Evolutionary conservation across 1,284 basidiomycete genomes (phyloP).

Genomic region (Ganoderma sinense): DNA sequence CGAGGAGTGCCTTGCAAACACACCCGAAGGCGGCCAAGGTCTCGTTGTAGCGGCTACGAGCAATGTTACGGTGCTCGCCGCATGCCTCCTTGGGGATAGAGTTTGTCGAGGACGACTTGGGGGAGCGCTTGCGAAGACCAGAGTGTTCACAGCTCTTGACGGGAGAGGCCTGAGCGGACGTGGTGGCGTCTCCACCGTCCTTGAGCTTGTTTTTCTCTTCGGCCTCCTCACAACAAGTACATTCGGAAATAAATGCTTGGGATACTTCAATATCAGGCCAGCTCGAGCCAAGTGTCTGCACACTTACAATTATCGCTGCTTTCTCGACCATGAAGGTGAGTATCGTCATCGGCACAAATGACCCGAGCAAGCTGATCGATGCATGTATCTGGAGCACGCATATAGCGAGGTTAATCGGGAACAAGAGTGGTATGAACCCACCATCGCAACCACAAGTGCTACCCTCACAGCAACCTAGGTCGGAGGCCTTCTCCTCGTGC

Average conservation of each 20-base stretch:
- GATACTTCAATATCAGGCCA: background rate
- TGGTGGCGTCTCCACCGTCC: background rate
- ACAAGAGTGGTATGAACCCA: constrained; percentile 5
- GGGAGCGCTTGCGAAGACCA: constrained; percentile 35
- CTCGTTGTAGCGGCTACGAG: constrained; percentile 38
- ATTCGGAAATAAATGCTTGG: constrained; percentile 11
- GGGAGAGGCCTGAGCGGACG: background rate
- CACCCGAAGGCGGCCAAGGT: constrained; percentile 42
- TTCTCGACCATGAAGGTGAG: constrained; percentile 33
- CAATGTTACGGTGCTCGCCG: constrained; percentile 38
- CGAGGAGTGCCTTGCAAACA: constrained; percentile 39
- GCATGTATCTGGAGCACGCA: constrained; percentile 33
- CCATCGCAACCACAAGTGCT: constrained; percentile 29
- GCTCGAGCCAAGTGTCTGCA: background rate
- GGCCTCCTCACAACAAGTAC: constrained; percentile 23
- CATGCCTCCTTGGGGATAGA: constrained; percentile 36
- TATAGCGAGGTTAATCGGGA: background rate
- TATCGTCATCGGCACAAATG: constrained; percentile 41
- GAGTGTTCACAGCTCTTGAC: constrained; percentile 16
- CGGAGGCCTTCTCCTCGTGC: background rate
- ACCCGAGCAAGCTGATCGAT: constrained; percentile 39
- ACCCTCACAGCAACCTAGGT: constrained; percentile 23
- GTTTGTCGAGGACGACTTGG: constrained; percentile 6
- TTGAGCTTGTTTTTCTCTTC: background rate
- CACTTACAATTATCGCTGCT: constrained; percentile 9